Evolutionary conservation across 2,329 filamentous ascomycete species (phyloP), one percentile per base, ranked within the genome.

Genomic region (Aureobasidium sp.): DNA sequence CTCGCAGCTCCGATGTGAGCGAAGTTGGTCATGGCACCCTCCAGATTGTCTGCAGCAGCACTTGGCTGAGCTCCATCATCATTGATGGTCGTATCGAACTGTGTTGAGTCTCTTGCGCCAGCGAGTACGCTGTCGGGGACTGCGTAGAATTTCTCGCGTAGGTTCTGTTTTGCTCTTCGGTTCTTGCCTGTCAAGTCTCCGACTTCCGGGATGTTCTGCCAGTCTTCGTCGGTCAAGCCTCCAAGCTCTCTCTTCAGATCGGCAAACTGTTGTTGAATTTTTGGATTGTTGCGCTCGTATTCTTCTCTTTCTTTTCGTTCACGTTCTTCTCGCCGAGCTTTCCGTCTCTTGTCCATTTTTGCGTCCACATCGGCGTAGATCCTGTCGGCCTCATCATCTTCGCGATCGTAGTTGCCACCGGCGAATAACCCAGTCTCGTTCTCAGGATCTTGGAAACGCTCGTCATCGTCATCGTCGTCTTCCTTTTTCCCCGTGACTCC

Each of bases 11-110:
- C 93, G 58, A 98, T 97, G 68, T 95, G 88, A 39, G 91, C 91
- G 67, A 98, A 98, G 67, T 98, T 96, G 10, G 91, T 98, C 81
- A 95, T 93, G 1, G 90, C 95, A 2, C 91, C 90, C 63, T 95
- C 90, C 17, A 63, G 61, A 24, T 69, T 71, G 42, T 76, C 72
- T 3, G 55, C 53, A 2, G 66, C 63, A 17, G 70, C 73, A 10
- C 73, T 71, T 1, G 72, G 69, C n/a, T 63, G 62, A 60, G 63
- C 63, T 30, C 61, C 86, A 56, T 95, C 90, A 32, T 94, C 89
- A 39, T 83, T 79, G n/a, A 98, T 84, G 0, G 88, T 94, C 1
- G 90, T 93, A 42, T 90, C 86, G 59, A 97, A 80, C 65, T 96
- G 88, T 3, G 81, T 79, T 2, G 86, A 79, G 61, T 89, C 88